Conservation (phyloP, 805 yeast genomes). For the Candida pini region DNA sequence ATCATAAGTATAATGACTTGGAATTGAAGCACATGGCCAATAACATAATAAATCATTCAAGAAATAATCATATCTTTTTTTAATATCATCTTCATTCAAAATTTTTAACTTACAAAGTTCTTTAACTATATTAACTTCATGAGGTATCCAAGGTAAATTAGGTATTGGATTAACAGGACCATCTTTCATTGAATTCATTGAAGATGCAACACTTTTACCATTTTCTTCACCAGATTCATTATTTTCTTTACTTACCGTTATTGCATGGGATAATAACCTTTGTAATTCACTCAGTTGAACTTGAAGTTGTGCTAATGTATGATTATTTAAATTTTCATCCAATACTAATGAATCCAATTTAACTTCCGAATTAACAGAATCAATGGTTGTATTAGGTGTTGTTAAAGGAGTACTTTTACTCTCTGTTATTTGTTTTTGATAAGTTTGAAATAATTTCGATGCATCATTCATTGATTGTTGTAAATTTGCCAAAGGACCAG, state of each 20-base stretch:
- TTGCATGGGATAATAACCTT: conserved; percentile 24
- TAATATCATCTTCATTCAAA: conserved; percentile 31
- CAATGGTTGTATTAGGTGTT: conserved; percentile 5
- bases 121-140: conserved; percentile 31
- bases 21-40: conserved; percentile 45
- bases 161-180: conserved; percentile 29
- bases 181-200: conserved; percentile 32
- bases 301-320: conserved; percentile 21
- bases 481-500: conserved; percentile 22
- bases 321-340: conserved; percentile 17
- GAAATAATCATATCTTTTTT: conserved; percentile 31
- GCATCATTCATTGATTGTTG: conserved; percentile 25
- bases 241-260: conserved; percentile 10
- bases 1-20: conserved; percentile 33
- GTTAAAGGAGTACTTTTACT: conserved; percentile 6
- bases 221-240: conserved; percentile 2
- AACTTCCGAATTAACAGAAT: no score
- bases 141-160: conserved; percentile 31
- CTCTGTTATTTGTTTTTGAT: conserved; percentile 17
- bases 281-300: conserved; percentile 29
- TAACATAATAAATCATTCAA: conserved; percentile 34
- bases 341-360: conserved; percentile 1
- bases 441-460: conserved; percentile 15
- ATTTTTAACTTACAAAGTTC: conserved; percentile 34
- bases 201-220: conserved; percentile 20